phyloP scores from a whole-genome alignment of 768 basidiomycete genomes.

The Leccinum subtestaceum region DNA sequence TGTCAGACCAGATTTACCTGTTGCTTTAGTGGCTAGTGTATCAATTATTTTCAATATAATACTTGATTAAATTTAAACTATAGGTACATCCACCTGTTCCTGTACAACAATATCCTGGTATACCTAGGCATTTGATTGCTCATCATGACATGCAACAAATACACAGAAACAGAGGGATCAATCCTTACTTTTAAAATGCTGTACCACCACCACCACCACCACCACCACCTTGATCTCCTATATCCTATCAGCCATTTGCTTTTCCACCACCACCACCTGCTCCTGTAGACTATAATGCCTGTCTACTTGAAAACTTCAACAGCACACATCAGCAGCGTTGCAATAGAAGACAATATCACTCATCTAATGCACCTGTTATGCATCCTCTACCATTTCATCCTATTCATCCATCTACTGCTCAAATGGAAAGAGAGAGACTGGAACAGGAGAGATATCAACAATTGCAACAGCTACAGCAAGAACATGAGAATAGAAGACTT shows the following conservation, averaged over 20 bases:
- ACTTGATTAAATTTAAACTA: too few relatives aligned
- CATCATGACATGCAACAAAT: background rate
- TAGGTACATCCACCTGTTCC: conserved; percentile 2
- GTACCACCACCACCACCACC: background rate
- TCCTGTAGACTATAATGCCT: background rate
- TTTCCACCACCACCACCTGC: background rate
- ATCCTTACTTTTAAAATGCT: too few relatives aligned
- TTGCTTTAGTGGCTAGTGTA: background rate
- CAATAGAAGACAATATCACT: background rate
- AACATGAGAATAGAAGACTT: background rate
- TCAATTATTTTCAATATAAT: background rate
- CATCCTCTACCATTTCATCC: too few relatives aligned
- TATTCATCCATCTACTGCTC: background rate
- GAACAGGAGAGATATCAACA: background rate
- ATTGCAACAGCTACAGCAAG: background rate
- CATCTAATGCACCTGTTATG: too few relatives aligned
- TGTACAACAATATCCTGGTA: conserved; percentile 2
- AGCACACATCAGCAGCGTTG: background rate
- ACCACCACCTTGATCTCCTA: too few relatives aligned
- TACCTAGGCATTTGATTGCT: background rate
- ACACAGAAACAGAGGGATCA: too few relatives aligned
- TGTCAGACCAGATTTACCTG: background rate
- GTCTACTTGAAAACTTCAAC: background rate
- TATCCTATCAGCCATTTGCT: background rate
- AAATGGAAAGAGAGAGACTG: background rate